Evolutionary conservation across 1,139 yeast genomes (phyloP), one percentile per base, ranked within the genome.

Genomic region (Suhomyces taliae): DNA sequence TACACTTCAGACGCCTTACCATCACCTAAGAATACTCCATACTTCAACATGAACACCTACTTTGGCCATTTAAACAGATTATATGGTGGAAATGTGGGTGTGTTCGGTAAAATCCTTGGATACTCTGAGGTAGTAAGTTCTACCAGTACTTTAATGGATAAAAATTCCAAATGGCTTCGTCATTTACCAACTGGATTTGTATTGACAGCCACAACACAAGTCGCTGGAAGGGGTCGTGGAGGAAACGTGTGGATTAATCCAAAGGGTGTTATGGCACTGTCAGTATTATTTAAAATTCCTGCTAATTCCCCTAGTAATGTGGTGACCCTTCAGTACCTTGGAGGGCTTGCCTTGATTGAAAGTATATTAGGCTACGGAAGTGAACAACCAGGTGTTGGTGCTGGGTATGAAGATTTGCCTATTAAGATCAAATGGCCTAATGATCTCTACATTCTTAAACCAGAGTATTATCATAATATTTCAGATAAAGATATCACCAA

Each of bases 211-310:
- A 83, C 93, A 1, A 81, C 87, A 3, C 99, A 95, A 63, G 84
- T 89, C 1, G 80, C 90, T 0, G 99, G 99, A 1, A 76, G 95
- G 44, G 99, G 99, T 1, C 80, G 99, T 50, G 96, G 97, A 7
- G 95, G 95, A 2, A 95, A 95, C 57, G 85, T 85, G 1, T 95
- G 99, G 99, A 85, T 95, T 27, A 91, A 90, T 55, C 99, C 99
- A 1, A 78, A 80, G 34, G 99, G 99, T 7, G 96, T 90, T 0
- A 69, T 90, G 65, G 96, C 98, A 0, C 81, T 84, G 32, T 89
- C 97, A 0, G 78, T 83, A 1, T 78, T 90, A 7, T 66, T 90
- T 52, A 78, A 83, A 45, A 67, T 89, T 15, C 88, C 91, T 0
- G 64, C 79, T 0, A 79, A 79, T 0, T 52, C 62, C 4, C 53